Evolutionary conservation across 192 early-diverging fungal genomes (phyloP).

Genomic region (Coemansia sp.): DNA sequence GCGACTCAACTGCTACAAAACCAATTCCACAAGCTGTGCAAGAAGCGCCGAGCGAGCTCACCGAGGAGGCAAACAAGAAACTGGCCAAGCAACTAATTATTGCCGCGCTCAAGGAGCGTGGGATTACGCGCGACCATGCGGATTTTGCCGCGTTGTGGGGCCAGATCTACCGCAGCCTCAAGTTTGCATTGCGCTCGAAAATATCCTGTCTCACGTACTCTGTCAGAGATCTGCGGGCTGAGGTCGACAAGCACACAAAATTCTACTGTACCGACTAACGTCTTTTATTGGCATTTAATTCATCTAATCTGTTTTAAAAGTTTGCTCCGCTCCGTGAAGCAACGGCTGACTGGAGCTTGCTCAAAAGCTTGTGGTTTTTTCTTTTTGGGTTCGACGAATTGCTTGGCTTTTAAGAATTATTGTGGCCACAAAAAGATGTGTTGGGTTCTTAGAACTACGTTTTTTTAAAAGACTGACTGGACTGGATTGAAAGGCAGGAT

Average conservation of each 20-base stretch:
- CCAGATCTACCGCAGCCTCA: conserved; percentile 53
- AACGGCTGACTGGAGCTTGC: not conserved
- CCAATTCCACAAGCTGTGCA: not conserved
- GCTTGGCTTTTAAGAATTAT: too few species aligned
- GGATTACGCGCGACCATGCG: conserved; percentile 31
- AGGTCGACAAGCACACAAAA: conserved; percentile 42
- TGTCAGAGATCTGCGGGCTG: conserved; percentile 30
- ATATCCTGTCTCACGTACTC: conserved; percentile 11
- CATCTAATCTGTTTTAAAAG: not conserved
- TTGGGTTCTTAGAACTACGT: too few species aligned
- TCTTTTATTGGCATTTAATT: not conserved
- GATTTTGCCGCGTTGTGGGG: conserved; percentile 54
- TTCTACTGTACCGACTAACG: conserved; percentile 29
- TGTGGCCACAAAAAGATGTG: too few species aligned
- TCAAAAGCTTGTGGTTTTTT: too few species aligned
- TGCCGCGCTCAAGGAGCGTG: conserved; percentile 44
- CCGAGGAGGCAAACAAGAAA: conserved; percentile 41
- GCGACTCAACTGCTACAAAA: not conserved
- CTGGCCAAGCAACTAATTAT: conserved; percentile 53
- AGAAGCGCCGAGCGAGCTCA: conserved; percentile 3
- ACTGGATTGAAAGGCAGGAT: too few species aligned
- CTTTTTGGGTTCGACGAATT: too few species aligned
- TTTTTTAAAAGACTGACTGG: too few species aligned
- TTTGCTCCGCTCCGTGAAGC: not conserved
- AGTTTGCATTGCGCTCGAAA: conserved; percentile 44